A percentile compares a stretch with the other conserved stretches of the same genome.
Evolutionary conservation across 441 rosid genomes (phyloP).

Genomic region (Eruca vesicaria): DNA sequence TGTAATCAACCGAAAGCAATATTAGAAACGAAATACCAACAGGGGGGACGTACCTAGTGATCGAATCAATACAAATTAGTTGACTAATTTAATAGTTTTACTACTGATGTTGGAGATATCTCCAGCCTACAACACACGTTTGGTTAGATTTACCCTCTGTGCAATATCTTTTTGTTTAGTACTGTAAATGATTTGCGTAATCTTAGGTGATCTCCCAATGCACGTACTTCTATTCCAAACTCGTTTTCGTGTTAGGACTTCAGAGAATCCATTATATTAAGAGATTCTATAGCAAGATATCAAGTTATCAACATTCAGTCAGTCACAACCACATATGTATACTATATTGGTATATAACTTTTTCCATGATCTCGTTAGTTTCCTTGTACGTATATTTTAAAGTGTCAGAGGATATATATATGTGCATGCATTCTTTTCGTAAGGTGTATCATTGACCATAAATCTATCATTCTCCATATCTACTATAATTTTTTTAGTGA

Average conservation of each 20-base stretch:
- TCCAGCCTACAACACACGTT: conserved; percentile 34
- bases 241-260: conserved; percentile 13
- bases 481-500: neutral
- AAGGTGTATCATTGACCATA: neutral
- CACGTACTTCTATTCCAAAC: conserved; percentile 23
- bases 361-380: conserved; percentile 22
- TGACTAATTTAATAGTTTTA: conserved; percentile 5
- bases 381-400: conserved; percentile 7
- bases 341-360: neutral
- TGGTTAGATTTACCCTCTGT: neutral
- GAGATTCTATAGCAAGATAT: conserved; percentile 16
- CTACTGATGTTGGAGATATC: conserved; percentile 20
- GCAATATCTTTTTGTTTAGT: neutral
- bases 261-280: neutral
- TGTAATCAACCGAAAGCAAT: neutral
- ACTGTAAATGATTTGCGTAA: conserved; percentile 7
- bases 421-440: conserved; percentile 1
- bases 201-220: conserved; percentile 22
- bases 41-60: conserved; percentile 15
- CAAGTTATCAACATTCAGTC: conserved; percentile 7
- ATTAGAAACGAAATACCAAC: neutral
- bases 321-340: neutral
- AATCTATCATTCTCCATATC: neutral
- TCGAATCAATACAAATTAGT: conserved; percentile 19
- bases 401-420: neutral